Evolutionary conservation across 148 eudicot genomes (phyloP), one percentile per base, ranked within the genome.

Genomic region (Rhododendron mucronatum): DNA sequence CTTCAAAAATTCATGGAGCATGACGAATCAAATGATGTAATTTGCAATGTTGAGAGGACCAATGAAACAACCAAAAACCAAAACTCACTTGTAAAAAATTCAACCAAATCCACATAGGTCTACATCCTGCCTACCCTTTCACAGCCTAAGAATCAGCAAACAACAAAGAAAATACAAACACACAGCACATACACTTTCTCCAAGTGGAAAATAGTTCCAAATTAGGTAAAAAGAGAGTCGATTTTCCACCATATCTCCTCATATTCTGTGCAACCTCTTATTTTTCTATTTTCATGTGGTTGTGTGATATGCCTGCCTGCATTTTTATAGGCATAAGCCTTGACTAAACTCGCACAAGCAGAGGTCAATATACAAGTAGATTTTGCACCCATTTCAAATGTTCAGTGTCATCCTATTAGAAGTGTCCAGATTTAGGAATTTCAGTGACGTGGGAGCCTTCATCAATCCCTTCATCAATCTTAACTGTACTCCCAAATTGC

Each of bases 1-100:
- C 78, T 33, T 23, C 28, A 9, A 80, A 86, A 86, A 71, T 13
- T 23, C 21, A 39, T 86, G 88, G 81, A 86, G 76, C 85, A 82
- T 82, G 84, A 86, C 82, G 50, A 28, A 82, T 55, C 30, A 41
- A 61, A 33, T 82, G 75, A 86, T 59, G 88, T 33, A 82, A 82
- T 82, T 82, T 45, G 88, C 48, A 75, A 82, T 82, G 80, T 69
- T 73, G 20, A 37, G 73, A 63, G 78, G 21, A 3, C 18, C 79
- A 12, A 28, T 33, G 51, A 75, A 15, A 23, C 48, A 83, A 13
- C 55, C 39, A 61, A 69, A 61, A 69, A 61, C 51, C 75, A 59
- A 6, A 74, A 74, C 23, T 8, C 21, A 39, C 23, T 35, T 37
- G 0, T 39, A 37, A 75, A 37, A 75, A 37, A 75, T 75, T 35